Evolutionary conservation across 73 alveolate genomes (phyloP).

Genomic region (Tetrahymena thermophila): DNA sequence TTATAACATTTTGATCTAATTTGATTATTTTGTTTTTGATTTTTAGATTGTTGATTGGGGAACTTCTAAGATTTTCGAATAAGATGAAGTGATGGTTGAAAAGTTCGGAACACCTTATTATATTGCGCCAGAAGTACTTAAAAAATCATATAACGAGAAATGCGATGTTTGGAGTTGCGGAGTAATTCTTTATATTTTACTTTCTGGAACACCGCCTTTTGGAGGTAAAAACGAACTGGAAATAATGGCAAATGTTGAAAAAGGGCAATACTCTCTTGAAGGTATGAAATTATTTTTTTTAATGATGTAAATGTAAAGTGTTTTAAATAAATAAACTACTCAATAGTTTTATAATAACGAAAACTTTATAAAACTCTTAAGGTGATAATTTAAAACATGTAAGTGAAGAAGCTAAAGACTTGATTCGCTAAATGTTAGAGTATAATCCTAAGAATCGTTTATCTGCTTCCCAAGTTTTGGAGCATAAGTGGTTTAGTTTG

Average conservation of each 20-base stretch:
- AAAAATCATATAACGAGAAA: conserved; percentile 22
- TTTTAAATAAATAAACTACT: neutral
- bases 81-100: conserved; percentile 17
- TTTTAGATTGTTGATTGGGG: conserved; percentile 38
- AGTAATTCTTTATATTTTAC: conserved; percentile 19
- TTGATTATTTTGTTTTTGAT: neutral
- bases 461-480: conserved; percentile 25
- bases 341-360: neutral
- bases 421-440: conserved; percentile 15
- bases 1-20: too few relatives aligned
- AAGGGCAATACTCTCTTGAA: conserved; percentile 8
- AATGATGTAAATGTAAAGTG: neutral
- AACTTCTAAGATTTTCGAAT: conserved; percentile 29
- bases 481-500: conserved; percentile 18
- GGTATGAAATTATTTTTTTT: neutral
- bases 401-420: conserved; percentile 25
- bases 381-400: conserved; percentile 21
- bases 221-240: conserved; percentile 39
- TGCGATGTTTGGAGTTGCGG: conserved; percentile 44
- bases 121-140: conserved; percentile 40
- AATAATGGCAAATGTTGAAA: conserved; percentile 13
- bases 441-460: conserved; percentile 19
- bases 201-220: conserved; percentile 44
- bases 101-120: conserved; percentile 37
- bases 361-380: neutral